Base-by-base conservation (phyloP, 2,329 filamentous ascomycete species). In the Pseudocercospora musae region DNA sequence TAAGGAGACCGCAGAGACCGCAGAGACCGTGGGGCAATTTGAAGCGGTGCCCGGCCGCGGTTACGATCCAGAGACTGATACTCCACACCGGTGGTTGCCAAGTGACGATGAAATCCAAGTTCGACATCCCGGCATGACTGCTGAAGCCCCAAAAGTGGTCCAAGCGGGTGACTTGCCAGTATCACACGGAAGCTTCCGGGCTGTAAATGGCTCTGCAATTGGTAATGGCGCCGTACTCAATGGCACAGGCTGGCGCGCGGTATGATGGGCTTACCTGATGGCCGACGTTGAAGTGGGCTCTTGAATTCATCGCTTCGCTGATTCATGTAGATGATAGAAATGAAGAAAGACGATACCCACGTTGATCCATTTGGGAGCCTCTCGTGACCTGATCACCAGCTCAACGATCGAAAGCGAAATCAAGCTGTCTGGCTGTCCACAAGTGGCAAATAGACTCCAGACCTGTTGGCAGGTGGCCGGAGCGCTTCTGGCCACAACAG, bases 131-230 rank as follows among this genome's bases (percentile, higher is more conserved):
- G 44, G 18, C 18, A 25, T 48, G 9, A 48, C 18, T 25, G 21
- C 18, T 21, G 44, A 48, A 20, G 31, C 53, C 33, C 23, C 62
- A n/a, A 54, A 49, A n/a, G 18, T 33, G 31, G 31, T 23, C 23
- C 21, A 20, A 23, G 53, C 20, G 21, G 31, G 25, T 20, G 53
- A 56, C n/a, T 25, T 42, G 53, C 31, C 33, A 25, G 53, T 18
- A 15, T 56, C 55, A 27, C 31, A 40, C n/a, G 61, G 64, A n/a
- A 63, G 63, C 40, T 67, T 67, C 46, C 65, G 62, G 40, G 62
- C 65, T 31, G 67, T 67, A 46, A 66, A 68, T 21, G 60, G 59
- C 10, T 29, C 31, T 42, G 57, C 57, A 55, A 62, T 40, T 54
- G 46, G 58, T 46, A 48, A 57, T 44, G 42, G 37, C 48, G 25